phyloP scores from a whole-genome alignment of 2,329 filamentous ascomycete species.

The Botryotinia narcissicola region DNA sequence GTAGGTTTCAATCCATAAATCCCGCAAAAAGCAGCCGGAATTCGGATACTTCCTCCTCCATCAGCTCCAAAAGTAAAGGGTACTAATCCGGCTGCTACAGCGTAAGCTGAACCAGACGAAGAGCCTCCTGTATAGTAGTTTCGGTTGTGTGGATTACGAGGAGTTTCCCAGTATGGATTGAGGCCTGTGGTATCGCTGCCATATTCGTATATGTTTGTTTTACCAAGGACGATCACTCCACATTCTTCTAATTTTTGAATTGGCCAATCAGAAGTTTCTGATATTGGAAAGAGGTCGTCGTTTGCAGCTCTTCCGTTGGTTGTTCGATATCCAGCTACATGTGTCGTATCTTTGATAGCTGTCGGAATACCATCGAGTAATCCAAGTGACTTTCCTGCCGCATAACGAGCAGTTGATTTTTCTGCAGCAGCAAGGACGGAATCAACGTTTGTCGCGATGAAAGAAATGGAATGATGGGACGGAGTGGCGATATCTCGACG shows the following conservation, averaged over 20 bases:
- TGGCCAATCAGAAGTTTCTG: constrained; percentile 47
- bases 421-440: constrained; percentile 64
- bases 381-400: constrained; percentile 47
- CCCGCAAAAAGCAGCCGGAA: constrained; percentile 51
- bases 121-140: constrained; percentile 55
- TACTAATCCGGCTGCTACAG: constrained; percentile 50
- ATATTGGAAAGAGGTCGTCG: constrained; percentile 26
- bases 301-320: constrained; percentile 52
- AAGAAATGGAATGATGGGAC: constrained; percentile 60
- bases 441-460: constrained; percentile 63
- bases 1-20: constrained; percentile 50
- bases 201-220: constrained; percentile 59
- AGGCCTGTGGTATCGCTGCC: constrained; percentile 60
- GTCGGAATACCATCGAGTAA: constrained; percentile 57
- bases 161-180: constrained; percentile 56
- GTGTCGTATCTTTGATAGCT: constrained; percentile 55
- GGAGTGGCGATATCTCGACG: constrained; percentile 53
- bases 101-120: constrained; percentile 52
- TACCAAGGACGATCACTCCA: constrained; percentile 56
- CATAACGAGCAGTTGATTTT: constrained; percentile 70
- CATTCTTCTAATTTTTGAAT: constrained; percentile 48
- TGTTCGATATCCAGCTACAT: constrained; percentile 49
- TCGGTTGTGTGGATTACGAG: constrained; percentile 50
- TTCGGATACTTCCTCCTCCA: constrained; percentile 51
- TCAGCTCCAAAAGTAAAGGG: constrained; percentile 54